phyloP scores from a whole-genome alignment of 805 yeast genomes.

The Kodamaea laetipori region DNA sequence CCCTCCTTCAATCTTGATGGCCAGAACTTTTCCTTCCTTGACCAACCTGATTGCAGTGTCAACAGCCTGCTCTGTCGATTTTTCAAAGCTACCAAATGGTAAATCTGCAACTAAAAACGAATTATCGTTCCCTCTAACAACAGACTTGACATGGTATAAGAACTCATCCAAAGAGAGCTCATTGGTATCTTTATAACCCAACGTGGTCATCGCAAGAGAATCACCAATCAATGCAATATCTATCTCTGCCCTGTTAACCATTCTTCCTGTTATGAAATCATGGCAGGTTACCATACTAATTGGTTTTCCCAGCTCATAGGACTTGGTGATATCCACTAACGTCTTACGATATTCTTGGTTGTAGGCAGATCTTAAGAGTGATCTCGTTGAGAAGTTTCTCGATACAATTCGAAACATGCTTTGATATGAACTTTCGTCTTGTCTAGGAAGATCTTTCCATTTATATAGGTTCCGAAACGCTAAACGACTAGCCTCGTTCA shows the following conservation, averaged over 20 bases:
- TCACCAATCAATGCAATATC: slow-evolving; percentile 87
- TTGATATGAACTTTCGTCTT: neutral
- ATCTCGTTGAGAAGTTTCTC: slow-evolving; percentile 10
- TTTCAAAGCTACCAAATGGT: slow-evolving; percentile 86
- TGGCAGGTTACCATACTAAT: slow-evolving; percentile 74
- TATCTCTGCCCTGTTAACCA: slow-evolving; percentile 65
- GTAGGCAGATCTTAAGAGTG: slow-evolving; percentile 15
- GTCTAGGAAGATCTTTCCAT: neutral
- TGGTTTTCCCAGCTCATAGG: slow-evolving; percentile 23
- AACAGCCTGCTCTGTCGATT: slow-evolving; percentile 62
- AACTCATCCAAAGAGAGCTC: slow-evolving; percentile 80
- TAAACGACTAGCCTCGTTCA: neutral
- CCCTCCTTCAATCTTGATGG: slow-evolving; percentile 87
- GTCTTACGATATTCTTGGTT: slow-evolving; percentile 13
- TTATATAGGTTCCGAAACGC: neutral
- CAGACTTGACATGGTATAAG: slow-evolving; percentile 73
- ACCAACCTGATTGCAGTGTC: slow-evolving; percentile 57
- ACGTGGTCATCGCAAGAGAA: slow-evolving; percentile 87
- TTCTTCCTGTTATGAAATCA: slow-evolving; percentile 73
- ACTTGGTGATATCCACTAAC: slow-evolving; percentile 14
- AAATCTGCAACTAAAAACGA: slow-evolving; percentile 80
- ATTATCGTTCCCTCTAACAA: slow-evolving; percentile 63
- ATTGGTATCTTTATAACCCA: slow-evolving; percentile 78
- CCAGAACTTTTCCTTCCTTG: slow-evolving; percentile 59
- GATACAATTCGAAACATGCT: slow-evolving; percentile 3